Evolutionary conservation across 345 rosid genomes (phyloP), one percentile per base, ranked within the genome.

Genomic region (Raphanus sativus): DNA sequence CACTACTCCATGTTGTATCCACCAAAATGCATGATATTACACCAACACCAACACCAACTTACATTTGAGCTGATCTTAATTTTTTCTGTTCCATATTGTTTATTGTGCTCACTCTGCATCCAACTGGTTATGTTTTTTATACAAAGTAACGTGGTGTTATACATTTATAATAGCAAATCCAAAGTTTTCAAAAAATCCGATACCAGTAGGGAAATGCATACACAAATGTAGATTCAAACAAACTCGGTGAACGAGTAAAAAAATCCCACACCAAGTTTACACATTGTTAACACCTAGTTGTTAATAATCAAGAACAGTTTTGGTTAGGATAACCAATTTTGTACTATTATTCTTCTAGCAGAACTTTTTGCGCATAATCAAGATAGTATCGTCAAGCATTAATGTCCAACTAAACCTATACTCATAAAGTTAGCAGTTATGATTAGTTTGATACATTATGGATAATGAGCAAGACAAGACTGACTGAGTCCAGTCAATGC

Each of bases 401-500:
- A 30, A 59, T 33, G 29, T 76, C 40, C 29, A 48, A 61, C 69
- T 29, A 48, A 68, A 52, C 55, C 65, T 32, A 40, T 9, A 33
- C 64, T 26, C 2, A 26, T 32, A 58, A 26, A 36, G 33, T 16
- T 59, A 38, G 33, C 25, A 42, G 50, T 55, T 76, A 36, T 52
- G 70, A 54, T 52, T 52, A 5, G 58, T 69, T 28, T 13, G 38
- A 52, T 25, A n/a, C 54, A 69, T 76, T 25, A 34, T 69, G 36
- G 62, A 50, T 62, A 63, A 11, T 40, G 13, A 70, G 70, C 70
- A 63, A 38, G 9, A 13, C 33, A 38, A 70, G 65, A 54, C 75
- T 34, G 71, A 70, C 59, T 6, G 25, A 38, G 80, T 63, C 75
- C 63, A 77, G 75, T 77, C 80, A 70, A 77, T 70, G 65, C 69